Evolutionary conservation across 1,284 basidiomycete species (phyloP), one percentile per base, ranked within the genome.

Genomic region (Sporisorium iseilematis-ciliati): DNA sequence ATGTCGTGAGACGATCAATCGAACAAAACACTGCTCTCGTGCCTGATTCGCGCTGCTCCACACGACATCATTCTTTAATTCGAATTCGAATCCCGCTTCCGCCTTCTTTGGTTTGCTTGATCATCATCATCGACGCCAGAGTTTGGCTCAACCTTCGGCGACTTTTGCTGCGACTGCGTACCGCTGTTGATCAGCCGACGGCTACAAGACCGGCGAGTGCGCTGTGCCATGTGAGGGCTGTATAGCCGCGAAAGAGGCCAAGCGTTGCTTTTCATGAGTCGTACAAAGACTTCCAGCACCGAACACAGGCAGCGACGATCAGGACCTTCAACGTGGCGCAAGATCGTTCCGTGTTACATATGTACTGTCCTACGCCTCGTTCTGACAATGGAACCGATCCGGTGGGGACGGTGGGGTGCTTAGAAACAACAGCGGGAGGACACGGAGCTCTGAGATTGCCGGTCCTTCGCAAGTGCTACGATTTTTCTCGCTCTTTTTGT

Each of bases 1-100:
- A 71, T 65, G 68, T 65, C 54, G 68, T 65, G 62, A 57, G 61
- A 49, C 29, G 7, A 7, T n/a, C 11, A 38, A 23, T n/a, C 26
- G 4, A 8, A n/a, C n/a, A n/a, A 4, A 12, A 51, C 45, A 65
- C 68, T 65, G 62, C 14, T 57, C 45, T 35, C 54, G 46, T 71
- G 68, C 57, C 53, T 48, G 6, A n/a, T 11, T 53, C 57, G 45
- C 41, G 55, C 52, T 23, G 11, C 46, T 53, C 35, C 60, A 69
- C 55, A 65, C 67, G 62, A 65, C 58, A 70, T 65, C 57, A 64
- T 40, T 20, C 8, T 45, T 43, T 23, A 21, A 43, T 51, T 43
- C 50, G 55, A 53, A 41, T 57, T 59, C 61, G 49, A 59, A 52
- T 52, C 55, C 41, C 57, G 48, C 48, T 42, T 7, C 14, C 18